These are phyloP conservation scores for Steccherinum ochraceum DNA, from an alignment of 768 basidiomycete species.

Conservation along the genomic window DNA sequence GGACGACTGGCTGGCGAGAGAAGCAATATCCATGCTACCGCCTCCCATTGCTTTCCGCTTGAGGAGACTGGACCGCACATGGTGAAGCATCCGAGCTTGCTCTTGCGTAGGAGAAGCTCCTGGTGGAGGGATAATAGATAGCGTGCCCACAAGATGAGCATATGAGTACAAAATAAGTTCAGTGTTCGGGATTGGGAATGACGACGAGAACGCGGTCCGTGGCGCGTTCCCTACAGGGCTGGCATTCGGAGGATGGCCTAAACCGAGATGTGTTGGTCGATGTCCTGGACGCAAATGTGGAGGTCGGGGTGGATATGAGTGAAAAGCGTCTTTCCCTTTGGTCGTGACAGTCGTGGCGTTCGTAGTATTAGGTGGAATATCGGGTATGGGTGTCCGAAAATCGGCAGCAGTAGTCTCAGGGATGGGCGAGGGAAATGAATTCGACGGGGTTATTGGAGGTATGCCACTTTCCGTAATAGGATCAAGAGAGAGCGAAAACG, in stretches of 20 bases:
- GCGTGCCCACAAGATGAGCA: conserved; percentile 68
- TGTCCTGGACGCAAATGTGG: conserved; percentile 19
- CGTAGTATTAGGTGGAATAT: background rate
- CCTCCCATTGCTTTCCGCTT: conserved; percentile 53
- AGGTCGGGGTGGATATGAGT: conserved; percentile 25
- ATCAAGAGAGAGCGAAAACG: conserved; percentile 28
- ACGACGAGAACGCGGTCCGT: conserved; percentile 35
- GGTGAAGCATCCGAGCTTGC: conserved; percentile 37
- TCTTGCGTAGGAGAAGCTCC: conserved; percentile 35
- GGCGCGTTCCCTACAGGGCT: conserved; percentile 10
- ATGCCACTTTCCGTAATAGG: conserved; percentile 26
- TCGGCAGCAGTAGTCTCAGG: conserved; percentile 5
- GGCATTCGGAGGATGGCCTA: conserved; percentile 37
- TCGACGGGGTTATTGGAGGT: conserved; percentile 19
- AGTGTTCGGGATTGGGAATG: conserved; percentile 41
- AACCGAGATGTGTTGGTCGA: conserved; percentile 35
- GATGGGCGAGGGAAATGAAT: conserved; percentile 16
- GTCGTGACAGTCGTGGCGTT: background rate
- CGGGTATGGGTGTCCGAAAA: conserved; percentile 14
- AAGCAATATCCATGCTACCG: conserved; percentile 75
- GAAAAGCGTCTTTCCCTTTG: conserved; percentile 19
- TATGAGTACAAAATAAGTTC: conserved; percentile 83
- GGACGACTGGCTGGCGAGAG: conserved; percentile 19
- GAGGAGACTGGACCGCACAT: conserved; percentile 44
- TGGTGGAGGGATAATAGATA: conserved; percentile 47